Evolutionary conservation across 352 stramenopile species (phyloP), one percentile per base, ranked within the genome.

Genomic region (Pythium phragmiticola): DNA sequence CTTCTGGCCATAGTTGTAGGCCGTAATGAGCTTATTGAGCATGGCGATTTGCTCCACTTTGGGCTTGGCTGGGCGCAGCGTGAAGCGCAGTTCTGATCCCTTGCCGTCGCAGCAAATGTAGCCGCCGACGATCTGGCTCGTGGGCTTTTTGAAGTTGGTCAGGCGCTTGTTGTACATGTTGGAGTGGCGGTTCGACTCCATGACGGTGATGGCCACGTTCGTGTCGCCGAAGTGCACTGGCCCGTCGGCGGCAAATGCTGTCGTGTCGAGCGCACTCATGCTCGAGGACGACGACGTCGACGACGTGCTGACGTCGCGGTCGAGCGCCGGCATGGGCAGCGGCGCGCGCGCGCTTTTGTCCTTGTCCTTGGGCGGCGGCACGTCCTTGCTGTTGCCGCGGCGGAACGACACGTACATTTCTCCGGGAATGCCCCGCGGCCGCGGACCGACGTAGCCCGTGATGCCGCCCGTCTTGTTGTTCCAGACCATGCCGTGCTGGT

Each of bases 91-190:
- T 64, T 89, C 84, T 0, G 74, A 73, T 34, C 86, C 86, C 57
- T 92, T 94, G 63, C 86, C 86, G 56, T 94, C 86, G 61, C 82
- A 94, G 82, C 86, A 94, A 69, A 94, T 88, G 77, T 94, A 94
- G 7, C 86, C 86, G 34, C 86, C 86, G 16, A 67, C 66, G 59
- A 94, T 93, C 50, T 75, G 75, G 54, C 80, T 91, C 41, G 86
- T 95, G 7, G 81, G 80, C 50, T 95, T 95, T 63, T 95, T 95
- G 41, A 91, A 95, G 69, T 95, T 95, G 47, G 74, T 92, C 19
- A 95, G 66, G 45, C 83, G 77, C 63, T 92, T 93, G 65, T 92
- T 94, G 63, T 82, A 93, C 80, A 88, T 86, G 23, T 87, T 71
- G 47, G 83, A 90, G 69, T 93, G 86, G n/a, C 86, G 84, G 54